phyloP scores from a whole-genome alignment of 768 basidiomycete species.

The Amanita rubescens region DNA sequence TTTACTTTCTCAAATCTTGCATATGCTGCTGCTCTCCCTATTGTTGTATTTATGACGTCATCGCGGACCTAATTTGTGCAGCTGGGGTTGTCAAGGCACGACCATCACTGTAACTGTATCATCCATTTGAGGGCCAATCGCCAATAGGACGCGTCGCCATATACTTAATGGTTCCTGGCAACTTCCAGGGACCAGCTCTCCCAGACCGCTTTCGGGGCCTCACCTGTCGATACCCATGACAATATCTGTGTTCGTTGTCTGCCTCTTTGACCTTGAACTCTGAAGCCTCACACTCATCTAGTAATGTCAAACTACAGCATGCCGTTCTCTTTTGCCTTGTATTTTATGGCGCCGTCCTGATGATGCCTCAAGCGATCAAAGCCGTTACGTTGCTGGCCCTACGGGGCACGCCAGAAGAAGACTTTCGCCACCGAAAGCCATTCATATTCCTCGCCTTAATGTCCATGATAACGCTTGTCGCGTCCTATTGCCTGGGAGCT shows the following conservation, averaged over 20 bases:
- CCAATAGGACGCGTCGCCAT: neutral
- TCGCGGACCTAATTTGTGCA: too few species aligned
- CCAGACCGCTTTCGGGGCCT: too few species aligned
- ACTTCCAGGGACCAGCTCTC: too few species aligned
- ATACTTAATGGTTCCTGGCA: neutral
- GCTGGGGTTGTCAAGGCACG: too few species aligned
- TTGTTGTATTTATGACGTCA: too few species aligned
- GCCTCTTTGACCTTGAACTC: too few species aligned
- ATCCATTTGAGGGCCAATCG: neutral
- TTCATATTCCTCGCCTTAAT: neutral
- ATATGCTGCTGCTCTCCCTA: too few species aligned
- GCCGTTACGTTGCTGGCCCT: neutral
- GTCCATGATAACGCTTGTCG: neutral
- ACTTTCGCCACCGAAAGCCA: neutral
- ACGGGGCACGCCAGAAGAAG: neutral
- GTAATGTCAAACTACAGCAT: neutral
- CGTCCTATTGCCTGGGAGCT: neutral
- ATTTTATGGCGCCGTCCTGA: neutral
- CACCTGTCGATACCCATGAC: neutral
- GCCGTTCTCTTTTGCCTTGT: constrained; percentile 2
- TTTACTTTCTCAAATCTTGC: too few species aligned
- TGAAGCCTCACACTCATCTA: too few species aligned
- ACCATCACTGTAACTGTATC: too few species aligned
- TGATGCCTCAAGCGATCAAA: neutral
- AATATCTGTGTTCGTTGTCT: too few species aligned